phyloP scores from a whole-genome alignment of 1,284 basidiomycete genomes.

The Trichosporon sp. region DNA sequence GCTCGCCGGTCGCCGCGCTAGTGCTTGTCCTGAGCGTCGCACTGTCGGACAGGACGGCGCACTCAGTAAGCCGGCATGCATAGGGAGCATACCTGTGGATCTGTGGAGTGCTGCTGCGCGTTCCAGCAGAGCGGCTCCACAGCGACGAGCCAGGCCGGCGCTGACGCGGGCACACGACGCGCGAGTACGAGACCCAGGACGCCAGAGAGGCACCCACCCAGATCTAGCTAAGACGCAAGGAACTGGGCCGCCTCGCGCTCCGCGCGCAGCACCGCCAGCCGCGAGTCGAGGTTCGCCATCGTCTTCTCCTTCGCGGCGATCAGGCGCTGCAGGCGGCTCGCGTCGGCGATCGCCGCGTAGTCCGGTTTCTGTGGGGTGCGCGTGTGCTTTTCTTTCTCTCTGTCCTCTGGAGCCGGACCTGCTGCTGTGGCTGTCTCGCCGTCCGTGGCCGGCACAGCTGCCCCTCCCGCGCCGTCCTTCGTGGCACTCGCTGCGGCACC shows the following conservation, averaged over 20 bases:
- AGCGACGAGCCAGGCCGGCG: neutral
- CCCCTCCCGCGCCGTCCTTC: neutral
- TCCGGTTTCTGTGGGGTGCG: neutral
- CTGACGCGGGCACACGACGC: neutral
- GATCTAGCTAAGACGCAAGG: no score
- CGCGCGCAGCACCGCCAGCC: neutral
- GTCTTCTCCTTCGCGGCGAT: conserved; percentile 39
- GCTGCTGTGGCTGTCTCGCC: neutral
- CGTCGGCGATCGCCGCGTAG: conserved; percentile 38
- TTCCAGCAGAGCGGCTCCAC: neutral
- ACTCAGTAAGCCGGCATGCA: neutral
- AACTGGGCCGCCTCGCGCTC: neutral
- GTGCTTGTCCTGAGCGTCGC: neutral
- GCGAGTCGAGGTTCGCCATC: conserved; percentile 30
- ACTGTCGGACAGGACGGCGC: neutral
- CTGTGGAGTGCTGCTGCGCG: neutral
- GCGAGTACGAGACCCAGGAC: neutral
- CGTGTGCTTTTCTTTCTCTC: neutral
- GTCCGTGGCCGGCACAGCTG: neutral
- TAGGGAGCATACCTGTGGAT: neutral
- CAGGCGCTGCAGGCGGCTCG: conserved; percentile 35
- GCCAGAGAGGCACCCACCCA: neutral
- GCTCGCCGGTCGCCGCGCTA: no score
- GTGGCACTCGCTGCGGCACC: neutral
- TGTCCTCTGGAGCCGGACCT: neutral